A percentile compares a stretch with the other conserved stretches of the same genome.
phyloP scores from a whole-genome alignment of 2,329 filamentous ascomycete species.

The Dothistroma septosporum region DNA sequence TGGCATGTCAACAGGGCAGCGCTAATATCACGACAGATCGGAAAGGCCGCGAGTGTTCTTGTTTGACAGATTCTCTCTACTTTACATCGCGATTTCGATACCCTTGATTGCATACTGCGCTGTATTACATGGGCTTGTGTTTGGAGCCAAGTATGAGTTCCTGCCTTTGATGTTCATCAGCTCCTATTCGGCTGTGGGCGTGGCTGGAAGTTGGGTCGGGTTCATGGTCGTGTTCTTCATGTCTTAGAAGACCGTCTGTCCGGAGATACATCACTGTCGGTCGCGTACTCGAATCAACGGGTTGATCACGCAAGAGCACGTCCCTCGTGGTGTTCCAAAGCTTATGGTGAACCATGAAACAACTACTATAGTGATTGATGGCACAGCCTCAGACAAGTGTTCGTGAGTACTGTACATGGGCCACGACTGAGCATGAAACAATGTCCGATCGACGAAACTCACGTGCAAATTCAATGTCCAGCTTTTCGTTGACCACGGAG shows the following conservation, averaged over 20 bases:
- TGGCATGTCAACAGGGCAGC: neutral
- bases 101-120: constrained; percentile 88
- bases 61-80: constrained; percentile 80
- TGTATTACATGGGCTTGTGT: constrained; percentile 74
- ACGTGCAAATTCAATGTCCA: neutral
- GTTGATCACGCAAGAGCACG: too few relatives aligned
- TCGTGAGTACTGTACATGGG: too few relatives aligned
- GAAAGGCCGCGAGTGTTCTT: constrained; percentile 77
- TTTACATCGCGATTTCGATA: constrained; percentile 87
- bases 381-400: neutral
- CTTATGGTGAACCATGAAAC: neutral
- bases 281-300: neutral
- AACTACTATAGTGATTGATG: neutral
- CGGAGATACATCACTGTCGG: neutral
- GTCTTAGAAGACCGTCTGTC: constrained; percentile 18
- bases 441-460: too few relatives aligned
- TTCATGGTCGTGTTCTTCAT: constrained; percentile 87
- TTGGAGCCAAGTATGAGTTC: constrained; percentile 81
- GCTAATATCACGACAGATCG: constrained; percentile 48
- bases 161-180: constrained; percentile 96
- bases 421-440: too few relatives aligned
- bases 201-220: constrained; percentile 90
- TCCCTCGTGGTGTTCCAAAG: neutral
- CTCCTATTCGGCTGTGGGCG: constrained; percentile 89
- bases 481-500: neutral